Base-by-base conservation (phyloP, 345 rosid genomes). In the Pugionium cornutum region DNA sequence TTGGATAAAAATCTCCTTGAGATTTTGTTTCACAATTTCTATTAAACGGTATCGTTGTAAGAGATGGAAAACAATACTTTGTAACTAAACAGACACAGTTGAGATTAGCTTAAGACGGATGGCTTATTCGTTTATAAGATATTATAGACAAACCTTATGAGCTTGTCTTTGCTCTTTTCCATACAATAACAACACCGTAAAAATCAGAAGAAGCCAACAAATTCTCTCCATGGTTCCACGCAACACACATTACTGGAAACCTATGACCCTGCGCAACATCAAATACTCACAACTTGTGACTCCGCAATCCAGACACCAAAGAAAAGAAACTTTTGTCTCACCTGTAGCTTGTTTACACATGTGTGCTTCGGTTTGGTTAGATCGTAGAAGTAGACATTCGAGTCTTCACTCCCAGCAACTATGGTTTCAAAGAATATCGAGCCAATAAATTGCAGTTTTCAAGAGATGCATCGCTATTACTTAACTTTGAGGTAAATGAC, bases 221-320 rank as follows among this genome's bases (percentile, higher is more conserved):
- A 76, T 94, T 89, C 75, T 94, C 97, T 45, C 99, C 97, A n/a
- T 89, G 87, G 82, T 94, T 89, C 97, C 99, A 89, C 35, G 95
- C 89, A 10, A 94, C 99, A 6, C 79, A 84, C 64, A 80, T 75
- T 9, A 89, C 96, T 0, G 97, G 95, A 62, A 89, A 92, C 26
- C 96, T 84, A 73, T 92, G 99, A 63, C 99, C 97, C 99, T 88
- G 90, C 18, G 18, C 63, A 77, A 1, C 42, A 61, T 46, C 34
- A 53, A 71, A 10, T 37, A 62, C 58, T 46, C 57, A 45, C 5
- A 37, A 31, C 45, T 63, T 26, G 11, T 64, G 53, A 56, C 6
- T 41, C 40, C 1, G 0, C 4, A 10, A 37, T 40, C 32, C 18
- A 25, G 11, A 41, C 28, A 64, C 63, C 60, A 59, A 67, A 39